Evolutionary conservation across 2,329 filamentous ascomycete species (phyloP).

Genomic region (Pseudopyrenochaeta lycopersici): DNA sequence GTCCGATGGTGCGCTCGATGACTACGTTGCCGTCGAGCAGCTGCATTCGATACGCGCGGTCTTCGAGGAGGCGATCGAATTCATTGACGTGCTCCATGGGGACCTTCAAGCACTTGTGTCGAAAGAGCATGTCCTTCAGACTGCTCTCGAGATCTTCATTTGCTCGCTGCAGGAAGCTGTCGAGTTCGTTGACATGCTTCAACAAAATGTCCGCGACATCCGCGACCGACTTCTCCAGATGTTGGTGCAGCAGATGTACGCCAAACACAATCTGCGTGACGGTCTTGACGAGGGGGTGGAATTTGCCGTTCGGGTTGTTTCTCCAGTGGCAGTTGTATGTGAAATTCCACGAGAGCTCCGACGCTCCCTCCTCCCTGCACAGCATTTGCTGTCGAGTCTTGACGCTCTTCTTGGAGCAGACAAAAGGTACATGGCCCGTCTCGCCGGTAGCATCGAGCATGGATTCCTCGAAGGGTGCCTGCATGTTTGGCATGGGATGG

Average conservation of each 20-base stretch:
- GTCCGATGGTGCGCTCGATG: conserved; percentile 87
- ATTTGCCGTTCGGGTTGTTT: conserved; percentile 75
- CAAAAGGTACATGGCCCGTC: conserved; percentile 45
- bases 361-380: conserved; percentile 70
- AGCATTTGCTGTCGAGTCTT: conserved; percentile 50
- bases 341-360: conserved; percentile 72
- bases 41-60: conserved; percentile 80
- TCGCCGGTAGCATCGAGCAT: conserved; percentile 71
- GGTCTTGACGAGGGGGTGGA: conserved; percentile 90
- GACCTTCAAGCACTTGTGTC: conserved; percentile 80
- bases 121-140: conserved; percentile 73
- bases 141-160: conserved; percentile 86
- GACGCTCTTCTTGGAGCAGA: conserved; percentile 51
- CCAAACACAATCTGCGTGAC: conserved; percentile 94
- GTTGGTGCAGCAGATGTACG: conserved; percentile 84
- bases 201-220: conserved; percentile 91
- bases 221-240: conserved; percentile 85
- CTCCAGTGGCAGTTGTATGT: conserved; percentile 80
- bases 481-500: conserved; percentile 80
- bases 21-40: conserved; percentile 88
- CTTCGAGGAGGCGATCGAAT: conserved; percentile 88
- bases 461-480: conserved; percentile 84
- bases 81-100: conserved; percentile 83
- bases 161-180: conserved; percentile 86
- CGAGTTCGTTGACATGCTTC: conserved; percentile 91